Conservation (phyloP, 148 eudicot species). For the Persicaria tinctoria region DNA sequence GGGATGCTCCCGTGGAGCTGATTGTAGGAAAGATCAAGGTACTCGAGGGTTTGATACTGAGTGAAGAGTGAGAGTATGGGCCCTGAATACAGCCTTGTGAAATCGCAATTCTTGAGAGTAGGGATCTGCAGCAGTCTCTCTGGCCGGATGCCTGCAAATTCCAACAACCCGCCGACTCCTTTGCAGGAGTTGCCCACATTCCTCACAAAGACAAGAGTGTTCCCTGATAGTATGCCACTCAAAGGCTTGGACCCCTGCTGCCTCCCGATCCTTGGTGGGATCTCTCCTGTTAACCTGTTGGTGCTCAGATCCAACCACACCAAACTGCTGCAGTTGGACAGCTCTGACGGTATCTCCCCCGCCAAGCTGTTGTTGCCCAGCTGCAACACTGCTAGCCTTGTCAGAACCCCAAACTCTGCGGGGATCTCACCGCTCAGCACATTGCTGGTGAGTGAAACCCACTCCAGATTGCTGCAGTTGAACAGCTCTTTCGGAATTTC, state of each 20-base stretch:
- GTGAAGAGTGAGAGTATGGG: constrained; percentile 79
- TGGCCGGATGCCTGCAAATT: constrained; percentile 82
- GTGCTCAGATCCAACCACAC: constrained; percentile 92
- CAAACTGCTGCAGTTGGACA: constrained; percentile 67
- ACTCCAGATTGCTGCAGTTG: constrained; percentile 64
- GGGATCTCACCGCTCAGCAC: constrained; percentile 61
- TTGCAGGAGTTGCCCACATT: constrained; percentile 93
- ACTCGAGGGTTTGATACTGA: constrained; percentile 74
- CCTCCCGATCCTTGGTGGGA: constrained; percentile 77
- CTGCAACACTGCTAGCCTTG: constrained; percentile 77
- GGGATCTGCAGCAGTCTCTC: constrained; percentile 67
- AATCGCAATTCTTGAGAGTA: constrained; percentile 70
- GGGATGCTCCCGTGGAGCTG: constrained; percentile 79
- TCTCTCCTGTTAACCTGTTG: constrained; percentile 72
- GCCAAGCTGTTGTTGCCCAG: constrained; percentile 66
- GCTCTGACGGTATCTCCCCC: constrained; percentile 62
- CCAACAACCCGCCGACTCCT: constrained; percentile 90
- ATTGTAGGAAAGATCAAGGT: constrained; percentile 90
- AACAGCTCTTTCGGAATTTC: constrained; percentile 66
- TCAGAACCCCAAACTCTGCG: constrained; percentile 49
- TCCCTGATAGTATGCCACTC: constrained; percentile 76
- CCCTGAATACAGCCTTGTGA: constrained; percentile 81
- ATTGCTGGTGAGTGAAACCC: constrained; percentile 84
- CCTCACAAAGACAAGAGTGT: constrained; percentile 74
- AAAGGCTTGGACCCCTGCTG: constrained; percentile 70